phyloP scores from a whole-genome alignment of 2,329 filamentous ascomycete species.

The Zymoseptoria pseudotritici region DNA sequence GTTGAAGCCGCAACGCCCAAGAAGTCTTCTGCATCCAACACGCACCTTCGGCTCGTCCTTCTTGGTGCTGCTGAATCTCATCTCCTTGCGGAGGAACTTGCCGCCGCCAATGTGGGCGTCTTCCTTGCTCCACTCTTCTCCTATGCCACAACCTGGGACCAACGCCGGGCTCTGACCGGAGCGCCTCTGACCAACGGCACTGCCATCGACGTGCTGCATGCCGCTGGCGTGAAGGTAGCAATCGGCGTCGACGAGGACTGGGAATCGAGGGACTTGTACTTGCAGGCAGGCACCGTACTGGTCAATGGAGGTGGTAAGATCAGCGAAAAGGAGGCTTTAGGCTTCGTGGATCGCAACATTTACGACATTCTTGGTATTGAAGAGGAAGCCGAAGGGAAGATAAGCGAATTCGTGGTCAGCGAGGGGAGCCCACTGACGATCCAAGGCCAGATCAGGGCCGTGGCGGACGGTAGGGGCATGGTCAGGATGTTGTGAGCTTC shows the following conservation, averaged over 20 bases:
- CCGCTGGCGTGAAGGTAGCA: conserved; percentile 52
- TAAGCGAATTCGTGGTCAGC: conserved; percentile 51
- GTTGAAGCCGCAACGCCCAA: conserved; percentile 40
- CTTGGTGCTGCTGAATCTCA: conserved; percentile 58
- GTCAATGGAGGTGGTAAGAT: conserved; percentile 51
- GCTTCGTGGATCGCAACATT: conserved; percentile 51
- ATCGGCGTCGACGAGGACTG: conserved; percentile 57
- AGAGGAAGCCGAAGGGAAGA: conserved; percentile 16
- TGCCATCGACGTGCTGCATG: conserved; percentile 49
- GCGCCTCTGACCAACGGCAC: conserved; percentile 61
- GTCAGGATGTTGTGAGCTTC: conserved; percentile 19
- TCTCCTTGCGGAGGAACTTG: conserved; percentile 52
- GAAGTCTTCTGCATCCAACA: neutral
- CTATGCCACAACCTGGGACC: conserved; percentile 51
- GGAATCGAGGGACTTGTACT: conserved; percentile 52
- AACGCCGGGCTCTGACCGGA: conserved; percentile 54
- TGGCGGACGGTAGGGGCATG: conserved; percentile 38
- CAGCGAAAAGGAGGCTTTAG: conserved; percentile 48
- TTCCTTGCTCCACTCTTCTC: conserved; percentile 54
- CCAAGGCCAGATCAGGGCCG: conserved; percentile 48
- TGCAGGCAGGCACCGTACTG: conserved; percentile 54
- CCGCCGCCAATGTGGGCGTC: conserved; percentile 50
- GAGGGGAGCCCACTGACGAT: conserved; percentile 58
- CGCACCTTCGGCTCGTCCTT: conserved; percentile 47
- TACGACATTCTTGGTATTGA: conserved; percentile 50